Percentiles rank a stretch among this genome's conserved stretches.
Conservation (phyloP, 1,284 basidiomycete genomes). For the Takashimella koratensis region DNA sequence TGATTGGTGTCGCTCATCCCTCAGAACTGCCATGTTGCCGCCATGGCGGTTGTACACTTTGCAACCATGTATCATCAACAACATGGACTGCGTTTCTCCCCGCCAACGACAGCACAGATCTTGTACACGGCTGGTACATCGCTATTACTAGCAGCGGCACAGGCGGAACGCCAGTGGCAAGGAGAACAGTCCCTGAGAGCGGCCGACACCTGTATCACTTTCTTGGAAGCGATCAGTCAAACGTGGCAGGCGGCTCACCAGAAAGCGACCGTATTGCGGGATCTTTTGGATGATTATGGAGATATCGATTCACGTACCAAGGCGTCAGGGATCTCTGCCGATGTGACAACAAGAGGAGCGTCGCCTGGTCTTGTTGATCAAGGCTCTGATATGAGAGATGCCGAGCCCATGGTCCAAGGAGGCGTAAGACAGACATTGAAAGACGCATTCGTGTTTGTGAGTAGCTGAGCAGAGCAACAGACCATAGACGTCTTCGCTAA, state of each 20-base stretch:
- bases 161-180: slow-evolving; percentile 6
- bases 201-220: slow-evolving; percentile 5
- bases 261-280: slow-evolving; percentile 9
- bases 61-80: slow-evolving; percentile 57
- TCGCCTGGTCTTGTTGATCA: too few species aligned
- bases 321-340: too few species aligned
- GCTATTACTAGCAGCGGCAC: slow-evolving; percentile 12
- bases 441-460: too few species aligned
- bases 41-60: slow-evolving; percentile 61
- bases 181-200: slow-evolving; percentile 4
- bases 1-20: too few species aligned
- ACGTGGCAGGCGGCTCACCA: slow-evolving; percentile 11
- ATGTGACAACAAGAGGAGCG: too few species aligned
- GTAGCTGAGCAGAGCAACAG: too few species aligned
- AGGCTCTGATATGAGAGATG: too few species aligned
- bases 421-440: too few species aligned
- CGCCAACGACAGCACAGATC: slow-evolving; percentile 62
- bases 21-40: slow-evolving; percentile 60
- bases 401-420: too few species aligned
- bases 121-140: slow-evolving; percentile 62
- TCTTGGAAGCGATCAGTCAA: slow-evolving; percentile 5
- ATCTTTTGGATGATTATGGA: slow-evolving; percentile 7
- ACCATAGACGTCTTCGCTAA: too few species aligned
- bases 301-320: too few species aligned
- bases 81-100: slow-evolving; percentile 60